Base-by-base conservation (phyloP, 495 filamentous ascomycete genomes). In the Aspergillus coremiiformis region DNA sequence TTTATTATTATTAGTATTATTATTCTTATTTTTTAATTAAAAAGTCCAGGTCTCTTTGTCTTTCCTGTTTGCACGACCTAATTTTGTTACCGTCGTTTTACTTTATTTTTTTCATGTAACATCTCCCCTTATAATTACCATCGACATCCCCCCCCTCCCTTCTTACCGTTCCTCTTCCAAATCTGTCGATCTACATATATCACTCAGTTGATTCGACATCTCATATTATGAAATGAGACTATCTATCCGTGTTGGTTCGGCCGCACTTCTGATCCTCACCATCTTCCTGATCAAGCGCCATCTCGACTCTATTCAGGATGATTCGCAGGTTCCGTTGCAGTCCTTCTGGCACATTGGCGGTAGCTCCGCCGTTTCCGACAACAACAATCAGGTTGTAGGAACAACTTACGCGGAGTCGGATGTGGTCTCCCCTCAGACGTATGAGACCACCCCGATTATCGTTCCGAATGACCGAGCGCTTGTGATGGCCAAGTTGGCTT, bases 171-270 rank as follows among this genome's bases (percentile, higher is more conserved):
- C 32, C 12, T 19, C 29, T 20, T 15, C 21, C 41, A 32, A 39
- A 11, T 44, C 15, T 17, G 5, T 10, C 44, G n/a, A 17, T 45
- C 44, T 47, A 43, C 37, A 20, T 52, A 33, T 49, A 22, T 47
- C 23, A 35, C 32, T 52, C 5, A 27, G 23, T 21, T 35, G 26
- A 17, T 27, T 24, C 42, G 32, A 41, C 44, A 23, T 30, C 59
- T 47, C 55, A 56, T 54, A 67, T 58, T 51, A 74, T 76, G 72
- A 68, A 55, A 72, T 72, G 71, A 69, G 66, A 66, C 44, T 69
- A 59, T 66, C 72, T 63, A 49, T 66, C 54, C 66, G 67, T 52
- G 49, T 71, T 59, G 62, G 65, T 62, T 51, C 56, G 44, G 61
- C 55, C 59, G 61, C 55, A 64, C 61, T 73, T 39, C 59, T 73